Base-by-base conservation (phyloP, 1,284 basidiomycete genomes). In the Ganoderma sp. region DNA sequence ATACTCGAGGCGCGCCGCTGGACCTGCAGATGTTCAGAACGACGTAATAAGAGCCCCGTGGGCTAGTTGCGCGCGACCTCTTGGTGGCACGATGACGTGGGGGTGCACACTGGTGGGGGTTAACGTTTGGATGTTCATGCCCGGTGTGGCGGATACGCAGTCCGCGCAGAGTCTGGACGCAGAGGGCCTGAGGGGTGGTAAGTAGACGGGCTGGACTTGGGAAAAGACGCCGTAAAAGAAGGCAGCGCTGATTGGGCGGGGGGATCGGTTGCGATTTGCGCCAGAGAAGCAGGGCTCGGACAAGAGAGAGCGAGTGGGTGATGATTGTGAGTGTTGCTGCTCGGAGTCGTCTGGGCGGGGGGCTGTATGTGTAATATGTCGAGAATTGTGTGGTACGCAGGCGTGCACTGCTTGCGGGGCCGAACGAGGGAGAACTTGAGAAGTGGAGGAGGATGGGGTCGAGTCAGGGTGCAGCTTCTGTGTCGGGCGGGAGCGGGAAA, bases 401-500 rank as follows among this genome's bases (percentile, higher is more conserved):
- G 52, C 17, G 28, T 15, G 52, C 28, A 19, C 25, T 56, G 52
- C 28, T 9, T 19, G 52, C 15, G 28, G 52, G 52, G 12, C 48
- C 48, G 48, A 50, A 50, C 22, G 48, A 50, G 25, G 9, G 25
- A 50, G 48, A 50, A 50, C 22, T 48, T 3, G 48, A 22, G 48
- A 25, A 50, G 48, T 39, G 8, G 48, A 25, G 22, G 48, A 25
- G 9, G 52, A 32, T 15, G 2, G 25, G 9, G 28, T 56, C 52
- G 52, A 54, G 52, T 32, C 14, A 54, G 52, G 2, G 28, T 28
- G 48, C n/a, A 3, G n/a, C 48, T 50, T 22, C n/a, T 10, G n/a
- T 50, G n/a, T 50, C 48, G 48, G 48, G 48, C n/a, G n/a, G 48
- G 48, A n/a, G 45, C 45, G 48, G 48, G n/a, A 50, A 50, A 25